phyloP scores from a whole-genome alignment of 176 grass and related monocot genomes.

The Ananas comosus region DNA sequence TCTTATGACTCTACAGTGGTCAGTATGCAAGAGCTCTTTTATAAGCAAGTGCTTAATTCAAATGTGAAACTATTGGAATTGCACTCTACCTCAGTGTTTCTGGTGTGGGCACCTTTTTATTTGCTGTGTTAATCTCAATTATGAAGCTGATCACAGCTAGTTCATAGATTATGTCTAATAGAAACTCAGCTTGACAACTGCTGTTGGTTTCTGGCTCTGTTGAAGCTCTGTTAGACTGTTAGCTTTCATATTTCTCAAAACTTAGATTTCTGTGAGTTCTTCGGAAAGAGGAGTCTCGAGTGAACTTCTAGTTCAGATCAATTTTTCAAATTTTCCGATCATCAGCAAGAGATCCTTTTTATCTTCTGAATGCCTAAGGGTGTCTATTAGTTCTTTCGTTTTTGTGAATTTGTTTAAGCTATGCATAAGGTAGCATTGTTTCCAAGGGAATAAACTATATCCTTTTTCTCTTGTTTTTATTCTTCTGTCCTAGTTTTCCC shows the following conservation, averaged over 20 bases:
- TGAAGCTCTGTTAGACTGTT: conserved; percentile 49
- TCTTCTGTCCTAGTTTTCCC: too few species aligned
- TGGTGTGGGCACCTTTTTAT: conserved; percentile 74
- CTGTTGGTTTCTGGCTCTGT: conserved; percentile 61
- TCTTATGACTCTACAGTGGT: conserved; percentile 77
- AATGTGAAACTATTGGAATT: conserved; percentile 69
- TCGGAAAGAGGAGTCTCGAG: conserved; percentile 1
- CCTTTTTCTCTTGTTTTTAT: too few species aligned
- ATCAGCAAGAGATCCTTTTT: not conserved
- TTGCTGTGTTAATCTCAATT: conserved; percentile 42
- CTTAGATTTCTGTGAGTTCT: conserved; percentile 29
- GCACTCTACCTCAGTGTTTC: conserved; percentile 82
- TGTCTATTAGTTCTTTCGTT: too few species aligned
- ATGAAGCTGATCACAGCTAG: conserved; percentile 56
- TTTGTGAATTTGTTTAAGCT: too few species aligned
- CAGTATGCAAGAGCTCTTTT: conserved; percentile 95
- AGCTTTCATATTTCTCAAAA: conserved; percentile 49
- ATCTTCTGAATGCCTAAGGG: too few species aligned
- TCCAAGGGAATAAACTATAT: too few species aligned
- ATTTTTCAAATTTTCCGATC: not conserved
- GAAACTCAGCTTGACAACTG: conserved; percentile 48
- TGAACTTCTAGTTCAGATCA: not conserved
- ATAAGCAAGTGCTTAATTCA: conserved; percentile 50
- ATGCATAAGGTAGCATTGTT: too few species aligned
- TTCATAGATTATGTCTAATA: conserved; percentile 74